Evolutionary conservation across 2,329 filamentous ascomycete genomes (phyloP).

Genomic region (Colletotrichum sp.): DNA sequence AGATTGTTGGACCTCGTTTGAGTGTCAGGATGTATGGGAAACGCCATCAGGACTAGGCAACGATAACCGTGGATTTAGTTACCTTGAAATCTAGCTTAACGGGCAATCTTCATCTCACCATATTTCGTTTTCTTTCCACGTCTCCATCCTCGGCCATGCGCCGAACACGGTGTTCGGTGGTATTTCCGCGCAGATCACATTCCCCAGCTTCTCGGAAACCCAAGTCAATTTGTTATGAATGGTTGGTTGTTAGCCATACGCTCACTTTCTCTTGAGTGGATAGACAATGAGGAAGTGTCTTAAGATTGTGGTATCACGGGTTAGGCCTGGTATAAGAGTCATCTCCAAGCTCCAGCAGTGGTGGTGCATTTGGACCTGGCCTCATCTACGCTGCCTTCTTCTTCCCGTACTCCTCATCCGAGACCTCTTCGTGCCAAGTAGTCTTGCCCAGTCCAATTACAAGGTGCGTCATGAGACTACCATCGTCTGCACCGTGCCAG

Average conservation of each 20-base stretch:
- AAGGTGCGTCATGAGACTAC: slow-evolving; percentile 44
- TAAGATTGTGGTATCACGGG: neutral
- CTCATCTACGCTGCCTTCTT: neutral
- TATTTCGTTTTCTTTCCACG: neutral
- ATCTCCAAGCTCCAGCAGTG: neutral
- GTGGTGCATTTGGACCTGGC: neutral
- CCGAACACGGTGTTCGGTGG: neutral
- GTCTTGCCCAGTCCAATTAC: slow-evolving; percentile 41
- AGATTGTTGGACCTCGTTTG: neutral
- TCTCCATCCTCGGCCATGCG: neutral
- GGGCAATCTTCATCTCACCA: neutral
- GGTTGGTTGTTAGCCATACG: neutral
- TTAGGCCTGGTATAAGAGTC: neutral
- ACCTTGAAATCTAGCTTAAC: neutral
- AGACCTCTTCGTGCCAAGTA: slow-evolving; percentile 39
- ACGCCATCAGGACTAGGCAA: neutral
- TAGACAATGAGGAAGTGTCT: neutral
- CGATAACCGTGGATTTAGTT: neutral
- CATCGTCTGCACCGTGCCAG: slow-evolving; percentile 48
- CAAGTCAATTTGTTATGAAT: neutral
- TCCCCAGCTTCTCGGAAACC: neutral
- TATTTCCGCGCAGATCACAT: neutral
- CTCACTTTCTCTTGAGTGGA: neutral
- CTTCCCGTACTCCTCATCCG: slow-evolving; percentile 37
- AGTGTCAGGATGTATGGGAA: neutral